phyloP scores from a whole-genome alignment of 148 eudicot species.

The Rhododendron simsii region DNA sequence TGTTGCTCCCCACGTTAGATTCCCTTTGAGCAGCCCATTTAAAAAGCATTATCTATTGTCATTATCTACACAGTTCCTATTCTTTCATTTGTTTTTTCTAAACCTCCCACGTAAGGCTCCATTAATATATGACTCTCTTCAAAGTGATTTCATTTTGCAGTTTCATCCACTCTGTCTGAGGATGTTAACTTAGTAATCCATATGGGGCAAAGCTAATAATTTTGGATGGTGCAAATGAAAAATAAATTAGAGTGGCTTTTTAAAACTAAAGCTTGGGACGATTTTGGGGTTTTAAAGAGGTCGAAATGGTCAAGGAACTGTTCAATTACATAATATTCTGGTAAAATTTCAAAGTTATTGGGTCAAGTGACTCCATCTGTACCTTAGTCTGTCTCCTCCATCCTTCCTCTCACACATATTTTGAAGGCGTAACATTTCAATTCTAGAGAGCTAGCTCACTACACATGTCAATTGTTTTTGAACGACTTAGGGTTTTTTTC shows the following conservation, averaged over 20 bases:
- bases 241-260: not conserved
- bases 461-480: too few relatives aligned
- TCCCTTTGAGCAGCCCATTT: not conserved
- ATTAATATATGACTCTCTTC: not conserved
- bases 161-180: not conserved
- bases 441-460: not conserved
- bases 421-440: not conserved
- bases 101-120: not conserved
- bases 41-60: not conserved
- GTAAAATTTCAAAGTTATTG: not conserved
- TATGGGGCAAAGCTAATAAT: not conserved
- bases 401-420: not conserved
- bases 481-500: too few relatives aligned
- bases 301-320: not conserved
- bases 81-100: not conserved
- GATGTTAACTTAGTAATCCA: not conserved
- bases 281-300: not conserved
- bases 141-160: not conserved
- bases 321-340: not conserved
- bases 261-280: not conserved
- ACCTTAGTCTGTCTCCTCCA: not conserved
- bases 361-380: not conserved
- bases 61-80: not conserved
- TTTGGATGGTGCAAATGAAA: not conserved
- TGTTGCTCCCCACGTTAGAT: slow-evolving; percentile 14